Evolutionary conservation across 441 rosid species (phyloP).

Genomic region (Populus hybrid): DNA sequence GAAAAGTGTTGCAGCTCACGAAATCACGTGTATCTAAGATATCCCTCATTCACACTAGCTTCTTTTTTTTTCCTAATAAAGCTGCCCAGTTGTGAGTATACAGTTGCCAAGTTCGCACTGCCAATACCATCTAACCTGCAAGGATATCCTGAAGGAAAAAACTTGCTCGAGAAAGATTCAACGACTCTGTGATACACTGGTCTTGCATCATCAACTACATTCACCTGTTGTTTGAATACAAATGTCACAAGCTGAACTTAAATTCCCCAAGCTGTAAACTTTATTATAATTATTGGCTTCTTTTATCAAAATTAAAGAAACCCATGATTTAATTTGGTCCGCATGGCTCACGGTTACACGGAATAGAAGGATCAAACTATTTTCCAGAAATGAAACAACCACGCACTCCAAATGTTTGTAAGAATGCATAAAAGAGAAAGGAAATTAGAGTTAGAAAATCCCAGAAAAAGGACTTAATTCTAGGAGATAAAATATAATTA

Average conservation of each 20-base stretch:
- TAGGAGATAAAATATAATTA: not conserved
- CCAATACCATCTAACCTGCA: conserved; percentile 48
- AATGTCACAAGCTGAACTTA: no score
- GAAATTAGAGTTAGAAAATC: conserved; percentile 3
- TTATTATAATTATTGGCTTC: no score
- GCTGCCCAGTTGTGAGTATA: not conserved
- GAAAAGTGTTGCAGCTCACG: conserved; percentile 84
- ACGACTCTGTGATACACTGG: conserved; percentile 52
- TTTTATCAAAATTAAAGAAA: not conserved
- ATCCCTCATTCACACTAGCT: conserved; percentile 85
- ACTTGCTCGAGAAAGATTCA: conserved; percentile 74
- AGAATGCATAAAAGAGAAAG: conserved; percentile 11
- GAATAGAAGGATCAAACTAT: not conserved
- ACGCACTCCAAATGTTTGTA: conserved; percentile 21
- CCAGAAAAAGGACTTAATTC: not conserved
- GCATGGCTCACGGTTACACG: no score
- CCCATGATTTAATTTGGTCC: not conserved
- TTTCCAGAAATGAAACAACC: not conserved
- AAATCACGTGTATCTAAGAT: conserved; percentile 82
- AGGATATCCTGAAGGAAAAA: conserved; percentile 93
- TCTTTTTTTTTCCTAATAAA: not conserved
- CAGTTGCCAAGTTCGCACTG: not conserved
- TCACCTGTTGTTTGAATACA: conserved; percentile 41
- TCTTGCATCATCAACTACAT: conserved; percentile 69
- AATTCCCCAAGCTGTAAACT: no score